phyloP scores from a whole-genome alignment of 1,139 yeast genomes.

The Geotrichum fermentans region DNA sequence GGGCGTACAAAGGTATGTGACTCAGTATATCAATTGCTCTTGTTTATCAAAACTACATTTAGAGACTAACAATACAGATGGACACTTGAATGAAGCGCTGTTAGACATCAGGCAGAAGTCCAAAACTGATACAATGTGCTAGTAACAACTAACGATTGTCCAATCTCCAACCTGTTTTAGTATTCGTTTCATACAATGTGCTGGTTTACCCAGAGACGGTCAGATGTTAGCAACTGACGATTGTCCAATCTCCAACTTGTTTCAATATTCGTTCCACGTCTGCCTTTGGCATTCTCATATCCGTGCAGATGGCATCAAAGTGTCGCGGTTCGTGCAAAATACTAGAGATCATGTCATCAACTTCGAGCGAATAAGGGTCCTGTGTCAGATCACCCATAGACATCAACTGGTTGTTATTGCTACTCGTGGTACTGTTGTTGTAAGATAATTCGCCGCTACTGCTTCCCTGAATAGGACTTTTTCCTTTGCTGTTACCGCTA shows the following conservation, averaged over 20 bases:
- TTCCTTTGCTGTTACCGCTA: background rate
- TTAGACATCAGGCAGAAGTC: slow-evolving; percentile 39
- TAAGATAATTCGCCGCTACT: slow-evolving; percentile 11
- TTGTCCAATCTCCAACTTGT: slow-evolving; percentile 32
- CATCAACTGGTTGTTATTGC: slow-evolving; percentile 27
- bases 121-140: slow-evolving; percentile 40
- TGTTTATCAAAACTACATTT: background rate
- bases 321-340: slow-evolving; percentile 56
- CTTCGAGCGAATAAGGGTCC: slow-evolving; percentile 31
- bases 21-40: background rate
- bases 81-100: slow-evolving; percentile 42
- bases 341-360: slow-evolving; percentile 42
- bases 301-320: slow-evolving; percentile 71
- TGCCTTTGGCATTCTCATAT: slow-evolving; percentile 50
- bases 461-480: slow-evolving; percentile 4
- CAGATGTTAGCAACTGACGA: slow-evolving; percentile 26
- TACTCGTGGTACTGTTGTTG: slow-evolving; percentile 21
- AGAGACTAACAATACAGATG: slow-evolving; percentile 25
- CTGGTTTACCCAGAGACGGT: no score
- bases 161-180: slow-evolving; percentile 31
- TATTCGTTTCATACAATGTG: slow-evolving; percentile 38
- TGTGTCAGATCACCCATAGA: slow-evolving; percentile 6
- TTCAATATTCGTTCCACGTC: slow-evolving; percentile 43
- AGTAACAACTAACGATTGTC: slow-evolving; percentile 28
- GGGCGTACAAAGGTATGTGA: slow-evolving; percentile 33